Conservation (phyloP, 352 stramenopile species). For the Globisporangium emineosum region DNA sequence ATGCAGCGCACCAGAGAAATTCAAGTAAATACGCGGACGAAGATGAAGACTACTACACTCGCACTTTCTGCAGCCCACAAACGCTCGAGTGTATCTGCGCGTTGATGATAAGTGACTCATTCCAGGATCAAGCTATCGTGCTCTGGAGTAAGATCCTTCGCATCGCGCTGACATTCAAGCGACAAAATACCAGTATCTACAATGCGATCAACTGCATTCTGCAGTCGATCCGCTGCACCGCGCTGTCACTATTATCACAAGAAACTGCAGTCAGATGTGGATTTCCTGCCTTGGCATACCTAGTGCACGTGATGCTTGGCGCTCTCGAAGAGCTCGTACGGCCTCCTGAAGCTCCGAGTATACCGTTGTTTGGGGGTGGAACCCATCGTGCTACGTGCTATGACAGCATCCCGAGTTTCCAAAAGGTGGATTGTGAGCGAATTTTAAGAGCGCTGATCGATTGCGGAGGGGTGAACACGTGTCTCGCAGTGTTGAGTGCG, state of each 20-base stretch:
- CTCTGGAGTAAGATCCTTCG: slow-evolving; percentile 41
- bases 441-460: slow-evolving; percentile 36
- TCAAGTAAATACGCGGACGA: slow-evolving; percentile 3
- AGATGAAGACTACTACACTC: slow-evolving; percentile 27
- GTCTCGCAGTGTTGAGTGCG: slow-evolving; percentile 39
- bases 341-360: background rate
- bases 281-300: slow-evolving; percentile 26
- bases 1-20: background rate
- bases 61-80: slow-evolving; percentile 30
- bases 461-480: slow-evolving; percentile 37
- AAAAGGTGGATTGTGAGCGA: slow-evolving; percentile 21
- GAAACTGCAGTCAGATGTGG: slow-evolving; percentile 10
- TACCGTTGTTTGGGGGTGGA: background rate
- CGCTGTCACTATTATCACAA: slow-evolving; percentile 38
- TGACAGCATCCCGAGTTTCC: slow-evolving; percentile 8
- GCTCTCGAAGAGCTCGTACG: slow-evolving; percentile 27
- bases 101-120: slow-evolving; percentile 28
- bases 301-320: slow-evolving; percentile 21
- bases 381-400: background rate
- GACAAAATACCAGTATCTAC: slow-evolving; percentile 35
- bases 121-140: slow-evolving; percentile 30
- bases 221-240: slow-evolving; percentile 47
- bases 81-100: slow-evolving; percentile 48
- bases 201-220: slow-evolving; percentile 52
- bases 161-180: slow-evolving; percentile 29